Percentiles rank a stretch among this genome's conserved stretches.
Conservation (phyloP, 2,329 filamentous ascomycete genomes). For the Pestalotiopsis sp. region DNA sequence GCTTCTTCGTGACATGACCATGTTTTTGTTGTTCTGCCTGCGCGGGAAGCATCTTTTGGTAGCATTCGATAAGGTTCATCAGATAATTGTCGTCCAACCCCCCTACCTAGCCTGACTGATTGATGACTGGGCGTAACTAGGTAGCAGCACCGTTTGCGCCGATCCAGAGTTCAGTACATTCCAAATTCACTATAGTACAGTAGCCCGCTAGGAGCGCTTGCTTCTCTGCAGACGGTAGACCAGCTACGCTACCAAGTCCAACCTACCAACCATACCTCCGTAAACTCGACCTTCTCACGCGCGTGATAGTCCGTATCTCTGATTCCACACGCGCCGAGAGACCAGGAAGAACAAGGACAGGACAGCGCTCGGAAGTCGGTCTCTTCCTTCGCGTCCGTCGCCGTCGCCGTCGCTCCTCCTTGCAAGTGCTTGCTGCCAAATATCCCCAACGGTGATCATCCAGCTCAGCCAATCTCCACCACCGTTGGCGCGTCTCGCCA, state of each 20-base stretch:
- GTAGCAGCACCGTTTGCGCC: not conserved
- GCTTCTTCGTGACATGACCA: not conserved
- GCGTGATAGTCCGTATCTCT: not conserved
- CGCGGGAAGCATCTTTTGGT: not conserved
- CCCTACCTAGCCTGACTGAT: not conserved
- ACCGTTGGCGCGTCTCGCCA: not conserved
- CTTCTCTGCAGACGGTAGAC: not conserved
- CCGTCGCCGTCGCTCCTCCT: no score
- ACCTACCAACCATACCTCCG: not conserved
- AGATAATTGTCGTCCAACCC: not conserved
- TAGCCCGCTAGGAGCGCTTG: not conserved
- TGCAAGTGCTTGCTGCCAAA: no score
- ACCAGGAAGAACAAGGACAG: no score
- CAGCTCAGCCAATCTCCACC: not conserved
- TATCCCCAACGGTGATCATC: not conserved
- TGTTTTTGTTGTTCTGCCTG: not conserved
- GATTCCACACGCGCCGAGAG: no score
- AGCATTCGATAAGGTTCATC: conserved; percentile 12
- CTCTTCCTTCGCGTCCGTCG: no score
- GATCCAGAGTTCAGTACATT: not conserved
- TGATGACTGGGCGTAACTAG: not conserved
- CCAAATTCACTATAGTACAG: conserved; percentile 1
- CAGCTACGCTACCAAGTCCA: not conserved
- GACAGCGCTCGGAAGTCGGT: no score
- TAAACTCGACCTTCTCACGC: not conserved